Percentiles rank a stretch among this genome's conserved stretches.
Conservation (phyloP, 805 yeast genomes). For the Kluyveromyces lactis region DNA sequence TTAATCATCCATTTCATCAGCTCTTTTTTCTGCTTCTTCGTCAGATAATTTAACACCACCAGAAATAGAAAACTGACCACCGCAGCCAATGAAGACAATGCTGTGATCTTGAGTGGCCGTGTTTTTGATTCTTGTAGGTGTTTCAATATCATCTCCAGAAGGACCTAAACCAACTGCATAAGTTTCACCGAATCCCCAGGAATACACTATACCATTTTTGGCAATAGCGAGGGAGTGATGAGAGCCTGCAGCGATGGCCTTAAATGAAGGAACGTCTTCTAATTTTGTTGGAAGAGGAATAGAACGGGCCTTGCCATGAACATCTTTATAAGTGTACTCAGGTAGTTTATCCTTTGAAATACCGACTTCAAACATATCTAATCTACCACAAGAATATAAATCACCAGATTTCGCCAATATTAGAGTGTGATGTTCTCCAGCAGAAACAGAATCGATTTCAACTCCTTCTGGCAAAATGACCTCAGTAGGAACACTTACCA, state of each 20-base stretch:
- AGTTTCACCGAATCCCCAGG: slow-evolving; percentile 98
- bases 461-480: slow-evolving; percentile 57
- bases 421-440: slow-evolving; percentile 92
- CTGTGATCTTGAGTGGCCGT: slow-evolving; percentile 84
- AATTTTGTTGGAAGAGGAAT: slow-evolving; percentile 79
- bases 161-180: slow-evolving; percentile 95
- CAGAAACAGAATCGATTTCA: slow-evolving; percentile 55
- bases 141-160: slow-evolving; percentile 72
- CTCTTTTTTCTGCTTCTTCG: slow-evolving; percentile 36
- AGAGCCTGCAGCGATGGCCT: slow-evolving; percentile 69
- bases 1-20: slow-evolving; percentile 45
- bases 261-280: slow-evolving; percentile 46
- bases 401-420: slow-evolving; percentile 68
- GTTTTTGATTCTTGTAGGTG: slow-evolving; percentile 83
- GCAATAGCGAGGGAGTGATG: slow-evolving; percentile 89
- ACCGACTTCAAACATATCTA: slow-evolving; percentile 91
- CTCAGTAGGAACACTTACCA: slow-evolving; percentile 67
- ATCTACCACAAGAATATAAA: slow-evolving; percentile 80
- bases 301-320: slow-evolving; percentile 71
- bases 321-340: slow-evolving; percentile 62
- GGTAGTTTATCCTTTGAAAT: slow-evolving; percentile 61
- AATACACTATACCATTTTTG: slow-evolving; percentile 72
- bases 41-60: slow-evolving; percentile 55
- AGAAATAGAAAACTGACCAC: slow-evolving; percentile 91
- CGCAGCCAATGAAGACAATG: slow-evolving; percentile 73